Percentiles rank a stretch among this genome's conserved stretches.
Conservation (phyloP, 768 basidiomycete genomes). For the Candolleomyces eurysporus region DNA sequence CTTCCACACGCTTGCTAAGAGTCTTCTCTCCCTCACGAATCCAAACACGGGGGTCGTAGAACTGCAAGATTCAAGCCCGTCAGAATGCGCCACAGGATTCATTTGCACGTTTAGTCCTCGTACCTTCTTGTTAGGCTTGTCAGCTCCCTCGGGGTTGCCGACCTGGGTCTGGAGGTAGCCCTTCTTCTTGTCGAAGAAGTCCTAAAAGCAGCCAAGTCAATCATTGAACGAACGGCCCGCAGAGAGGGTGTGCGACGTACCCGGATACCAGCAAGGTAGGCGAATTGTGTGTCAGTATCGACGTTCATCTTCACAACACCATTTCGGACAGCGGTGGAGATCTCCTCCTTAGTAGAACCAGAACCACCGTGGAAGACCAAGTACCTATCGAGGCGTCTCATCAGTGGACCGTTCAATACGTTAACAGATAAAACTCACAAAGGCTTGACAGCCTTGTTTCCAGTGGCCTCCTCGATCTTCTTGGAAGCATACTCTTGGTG, state of each 20-base stretch:
- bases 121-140: slow-evolving; percentile 99
- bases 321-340: slow-evolving; percentile 82
- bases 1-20: slow-evolving; percentile 80
- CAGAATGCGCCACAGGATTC: background rate
- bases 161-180: slow-evolving; percentile 90
- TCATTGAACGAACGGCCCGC: background rate
- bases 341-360: slow-evolving; percentile 95
- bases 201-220: slow-evolving; percentile 36
- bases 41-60: slow-evolving; percentile 97
- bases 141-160: slow-evolving; percentile 93
- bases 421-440: slow-evolving; percentile 50
- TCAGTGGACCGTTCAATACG: background rate
- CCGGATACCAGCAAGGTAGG: slow-evolving; percentile 84
- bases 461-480: slow-evolving; percentile 52
- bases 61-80: slow-evolving; percentile 36
- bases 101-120: background rate
- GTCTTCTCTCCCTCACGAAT: slow-evolving; percentile 99
- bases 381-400: slow-evolving; percentile 49
- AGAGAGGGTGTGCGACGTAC: slow-evolving; percentile 32
- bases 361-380: slow-evolving; percentile 99
- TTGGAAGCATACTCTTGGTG: slow-evolving; percentile 78
- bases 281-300: slow-evolving; percentile 92
- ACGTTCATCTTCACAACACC: slow-evolving; percentile 99
- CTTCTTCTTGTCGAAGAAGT: slow-evolving; percentile 84
- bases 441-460: slow-evolving; percentile 59